phyloP scores from a whole-genome alignment of 2,329 filamentous ascomycete genomes.

The Diplodia corticola region DNA sequence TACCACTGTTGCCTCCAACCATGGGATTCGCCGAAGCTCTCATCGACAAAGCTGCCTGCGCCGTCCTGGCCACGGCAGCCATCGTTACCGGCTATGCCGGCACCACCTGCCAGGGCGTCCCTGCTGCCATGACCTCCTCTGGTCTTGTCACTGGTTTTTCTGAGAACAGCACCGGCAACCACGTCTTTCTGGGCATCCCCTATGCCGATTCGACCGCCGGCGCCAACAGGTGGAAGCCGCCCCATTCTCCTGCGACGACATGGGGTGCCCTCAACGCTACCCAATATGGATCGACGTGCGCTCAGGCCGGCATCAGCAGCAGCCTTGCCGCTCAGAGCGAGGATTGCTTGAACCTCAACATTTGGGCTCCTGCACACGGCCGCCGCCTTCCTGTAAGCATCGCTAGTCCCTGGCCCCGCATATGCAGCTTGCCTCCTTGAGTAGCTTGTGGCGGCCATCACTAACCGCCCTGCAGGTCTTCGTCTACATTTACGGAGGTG shows the following conservation, averaged over 20 bases:
- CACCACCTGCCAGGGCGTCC: slow-evolving; percentile 3
- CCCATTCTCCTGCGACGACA: neutral
- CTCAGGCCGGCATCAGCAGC: slow-evolving; percentile 20
- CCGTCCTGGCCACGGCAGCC: neutral
- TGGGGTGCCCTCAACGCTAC: slow-evolving; percentile 13
- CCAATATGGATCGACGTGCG: slow-evolving; percentile 20
- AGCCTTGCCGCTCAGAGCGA: slow-evolving; percentile 26
- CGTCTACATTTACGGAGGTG: slow-evolving; percentile 50
- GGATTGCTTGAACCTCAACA: slow-evolving; percentile 39
- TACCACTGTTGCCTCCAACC: slow-evolving; percentile 1
- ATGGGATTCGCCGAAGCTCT: slow-evolving; percentile 3
- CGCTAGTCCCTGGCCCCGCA: neutral
- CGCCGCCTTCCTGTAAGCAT: slow-evolving; percentile 33
- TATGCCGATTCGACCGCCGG: slow-evolving; percentile 21
- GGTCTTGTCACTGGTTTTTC: slow-evolving; percentile 15
- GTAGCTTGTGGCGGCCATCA: neutral
- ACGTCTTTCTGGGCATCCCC: slow-evolving; percentile 23
- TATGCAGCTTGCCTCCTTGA: neutral
- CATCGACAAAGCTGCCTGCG: neutral
- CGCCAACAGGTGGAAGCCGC: slow-evolving; percentile 18
- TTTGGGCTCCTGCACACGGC: slow-evolving; percentile 36
- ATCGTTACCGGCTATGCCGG: slow-evolving; percentile 4
- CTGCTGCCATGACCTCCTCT: slow-evolving; percentile 11
- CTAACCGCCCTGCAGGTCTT: slow-evolving; percentile 31
- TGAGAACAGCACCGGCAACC: slow-evolving; percentile 19